These are phyloP conservation scores for Phytopythium helicoides DNA, from an alignment of 352 stramenopile genomes.

Conservation along the genomic window DNA sequence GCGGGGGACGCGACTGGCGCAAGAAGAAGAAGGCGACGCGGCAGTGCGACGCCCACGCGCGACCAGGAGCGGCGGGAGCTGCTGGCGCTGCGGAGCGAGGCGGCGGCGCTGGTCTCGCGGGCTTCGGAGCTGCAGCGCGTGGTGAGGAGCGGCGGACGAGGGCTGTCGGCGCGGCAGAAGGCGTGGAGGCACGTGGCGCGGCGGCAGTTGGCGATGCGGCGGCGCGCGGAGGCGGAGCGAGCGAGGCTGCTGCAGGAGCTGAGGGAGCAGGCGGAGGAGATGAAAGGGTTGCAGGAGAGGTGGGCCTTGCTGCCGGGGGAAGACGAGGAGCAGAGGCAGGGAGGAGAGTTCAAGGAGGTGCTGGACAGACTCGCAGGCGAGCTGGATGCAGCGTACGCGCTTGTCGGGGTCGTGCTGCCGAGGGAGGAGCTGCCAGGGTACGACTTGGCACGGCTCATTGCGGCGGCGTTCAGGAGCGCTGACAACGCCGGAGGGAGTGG, in stretches of 20 bases:
- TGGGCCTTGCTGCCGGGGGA: slow-evolving; percentile 2
- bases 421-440: slow-evolving; percentile 4
- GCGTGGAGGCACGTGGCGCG: slow-evolving; percentile 29
- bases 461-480: slow-evolving; percentile 1
- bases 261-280: slow-evolving; percentile 9
- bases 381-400: slow-evolving; percentile 15
- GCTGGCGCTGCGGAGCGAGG: slow-evolving; percentile 17
- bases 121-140: slow-evolving; percentile 8
- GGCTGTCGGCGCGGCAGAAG: slow-evolving; percentile 6
- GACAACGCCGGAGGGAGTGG: neutral
- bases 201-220: slow-evolving; percentile 13
- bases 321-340: slow-evolving; percentile 9
- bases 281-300: slow-evolving; percentile 8
- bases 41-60: slow-evolving; percentile 21
- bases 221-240: slow-evolving; percentile 16
- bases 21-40: slow-evolving; percentile 20
- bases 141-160: neutral
- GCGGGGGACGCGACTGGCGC: too few relatives aligned
- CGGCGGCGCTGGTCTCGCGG: slow-evolving; percentile 9
- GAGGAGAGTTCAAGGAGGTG: slow-evolving; percentile 15
- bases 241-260: slow-evolving; percentile 10
- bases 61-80: slow-evolving; percentile 26
- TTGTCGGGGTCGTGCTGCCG: slow-evolving; percentile 13
- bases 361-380: slow-evolving; percentile 20
- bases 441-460: slow-evolving; percentile 8